Evolutionary conservation across 306 rosid genomes (phyloP).

Genomic region (Mimosa pudica): DNA sequence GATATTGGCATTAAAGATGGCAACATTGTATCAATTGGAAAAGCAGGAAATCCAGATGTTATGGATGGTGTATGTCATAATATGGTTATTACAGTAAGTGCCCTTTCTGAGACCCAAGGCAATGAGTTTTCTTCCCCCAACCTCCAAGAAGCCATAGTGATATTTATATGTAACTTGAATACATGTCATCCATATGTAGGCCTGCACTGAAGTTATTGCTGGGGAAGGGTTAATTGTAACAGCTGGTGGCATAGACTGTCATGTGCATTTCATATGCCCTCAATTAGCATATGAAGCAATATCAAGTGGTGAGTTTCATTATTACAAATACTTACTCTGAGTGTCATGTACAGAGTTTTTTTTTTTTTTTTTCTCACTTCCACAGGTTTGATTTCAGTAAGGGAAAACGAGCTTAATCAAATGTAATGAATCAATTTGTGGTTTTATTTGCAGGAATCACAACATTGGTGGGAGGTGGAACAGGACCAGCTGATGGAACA

Average conservation of each 20-base stretch:
- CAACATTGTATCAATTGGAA: constrained; percentile 62
- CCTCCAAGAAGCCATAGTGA: neutral
- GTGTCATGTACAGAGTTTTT: too few relatives aligned
- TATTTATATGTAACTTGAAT: constrained; percentile 19
- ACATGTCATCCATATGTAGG: constrained; percentile 49
- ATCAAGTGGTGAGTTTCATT: constrained; percentile 71
- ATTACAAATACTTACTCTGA: constrained; percentile 13
- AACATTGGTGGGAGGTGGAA: constrained; percentile 93
- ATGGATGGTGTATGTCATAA: constrained; percentile 56
- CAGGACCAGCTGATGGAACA: constrained; percentile 93
- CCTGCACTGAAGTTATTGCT: constrained; percentile 88
- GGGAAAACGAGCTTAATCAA: constrained; percentile 2
- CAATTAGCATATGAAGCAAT: constrained; percentile 78
- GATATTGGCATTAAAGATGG: constrained; percentile 86
- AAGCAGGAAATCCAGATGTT: constrained; percentile 89
- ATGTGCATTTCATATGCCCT: constrained; percentile 95
- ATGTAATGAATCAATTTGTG: constrained; percentile 28
- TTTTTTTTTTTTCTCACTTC: neutral
- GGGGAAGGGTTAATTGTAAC: constrained; percentile 87
- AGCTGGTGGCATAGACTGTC: constrained; percentile 94
- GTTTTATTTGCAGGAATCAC: constrained; percentile 70
- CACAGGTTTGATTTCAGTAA: neutral
- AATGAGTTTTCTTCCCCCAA: neutral
- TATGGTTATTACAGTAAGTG: constrained; percentile 76
- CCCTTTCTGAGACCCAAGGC: constrained; percentile 24